phyloP scores from a whole-genome alignment of 2,329 filamentous ascomycete species.

The Sporothrix protearum region DNA sequence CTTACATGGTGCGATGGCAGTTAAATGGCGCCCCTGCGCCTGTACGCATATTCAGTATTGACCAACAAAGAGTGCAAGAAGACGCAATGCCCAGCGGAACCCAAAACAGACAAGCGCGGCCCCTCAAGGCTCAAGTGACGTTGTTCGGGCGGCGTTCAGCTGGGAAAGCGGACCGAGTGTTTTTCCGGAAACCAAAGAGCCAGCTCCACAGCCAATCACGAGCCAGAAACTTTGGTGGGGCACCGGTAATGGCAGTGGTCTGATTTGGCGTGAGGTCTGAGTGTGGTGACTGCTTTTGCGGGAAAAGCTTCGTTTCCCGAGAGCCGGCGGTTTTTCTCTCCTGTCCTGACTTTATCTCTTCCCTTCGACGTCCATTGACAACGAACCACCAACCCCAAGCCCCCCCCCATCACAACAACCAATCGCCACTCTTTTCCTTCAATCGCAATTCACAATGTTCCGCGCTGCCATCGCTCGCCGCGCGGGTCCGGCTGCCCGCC shows the following conservation, averaged over 20 bases:
- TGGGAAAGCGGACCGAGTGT: not conserved
- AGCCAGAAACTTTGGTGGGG: not conserved
- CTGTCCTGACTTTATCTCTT: not conserved
- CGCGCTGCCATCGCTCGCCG: conserved; percentile 27
- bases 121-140: conserved; percentile 13
- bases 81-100: not conserved
- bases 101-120: conserved; percentile 17
- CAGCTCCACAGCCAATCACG: not conserved
- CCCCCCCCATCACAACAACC: not conserved
- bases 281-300: conserved; percentile 23
- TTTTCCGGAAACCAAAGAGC: not conserved
- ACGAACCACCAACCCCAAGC: not conserved
- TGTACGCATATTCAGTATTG: not conserved
- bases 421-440: conserved; percentile 9
- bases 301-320: conserved; percentile 28
- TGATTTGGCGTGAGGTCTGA: conserved; percentile 22
- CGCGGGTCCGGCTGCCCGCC: conserved; percentile 26
- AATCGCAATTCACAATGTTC: conserved; percentile 24
- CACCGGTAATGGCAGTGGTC: conserved; percentile 21
- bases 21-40: not conserved
- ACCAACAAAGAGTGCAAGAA: not conserved
- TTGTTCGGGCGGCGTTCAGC: not conserved
- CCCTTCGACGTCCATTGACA: conserved; percentile 10
- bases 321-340: conserved; percentile 22
- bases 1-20: not conserved